These are phyloP conservation scores for Uronychia setigera DNA, from an alignment of 73 alveolate genomes.

Conservation along the genomic window DNA sequence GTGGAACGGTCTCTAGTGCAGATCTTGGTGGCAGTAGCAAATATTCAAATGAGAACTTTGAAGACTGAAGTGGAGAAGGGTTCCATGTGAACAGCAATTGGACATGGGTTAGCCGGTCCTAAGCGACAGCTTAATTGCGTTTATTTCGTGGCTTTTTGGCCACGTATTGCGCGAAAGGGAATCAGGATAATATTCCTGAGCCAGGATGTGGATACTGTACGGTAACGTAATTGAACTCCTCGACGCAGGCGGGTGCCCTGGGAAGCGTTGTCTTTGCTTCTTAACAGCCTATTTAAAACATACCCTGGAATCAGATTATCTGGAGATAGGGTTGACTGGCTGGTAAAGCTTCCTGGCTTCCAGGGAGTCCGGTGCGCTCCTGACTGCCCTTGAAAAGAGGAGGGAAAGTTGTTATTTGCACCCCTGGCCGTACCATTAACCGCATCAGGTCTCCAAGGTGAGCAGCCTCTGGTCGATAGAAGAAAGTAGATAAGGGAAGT, in stretches of 20 bases:
- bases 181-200: slow-evolving; percentile 95
- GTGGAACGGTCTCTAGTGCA: slow-evolving; percentile 84
- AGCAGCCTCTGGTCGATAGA: slow-evolving; percentile 99
- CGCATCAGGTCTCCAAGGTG: slow-evolving; percentile 99
- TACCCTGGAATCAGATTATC: slow-evolving; percentile 93
- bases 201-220: slow-evolving; percentile 84
- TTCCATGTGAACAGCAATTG: slow-evolving; percentile 97
- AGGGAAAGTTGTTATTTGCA: slow-evolving; percentile 83
- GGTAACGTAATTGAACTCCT: slow-evolving; percentile 92
- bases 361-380: slow-evolving; percentile 94
- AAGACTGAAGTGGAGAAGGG: slow-evolving; percentile 99
- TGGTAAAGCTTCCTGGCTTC: slow-evolving; percentile 90
- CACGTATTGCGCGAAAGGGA: slow-evolving; percentile 90
- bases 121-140: slow-evolving; percentile 89
- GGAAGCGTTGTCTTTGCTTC: slow-evolving; percentile 96
- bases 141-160: too few relatives aligned
- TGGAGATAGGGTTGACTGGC: slow-evolving; percentile 90
- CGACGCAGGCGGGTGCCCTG: slow-evolving; percentile 95
- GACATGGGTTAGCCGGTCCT: slow-evolving; percentile 98
- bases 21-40: slow-evolving; percentile 98
- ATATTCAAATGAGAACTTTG: slow-evolving; percentile 98
- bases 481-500: slow-evolving; percentile 98
- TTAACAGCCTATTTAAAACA: slow-evolving; percentile 88
- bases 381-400: slow-evolving; percentile 94
- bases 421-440: slow-evolving; percentile 98